Conservation (phyloP, 2,329 filamentous ascomycete species). For the Beauveria sp. region DNA sequence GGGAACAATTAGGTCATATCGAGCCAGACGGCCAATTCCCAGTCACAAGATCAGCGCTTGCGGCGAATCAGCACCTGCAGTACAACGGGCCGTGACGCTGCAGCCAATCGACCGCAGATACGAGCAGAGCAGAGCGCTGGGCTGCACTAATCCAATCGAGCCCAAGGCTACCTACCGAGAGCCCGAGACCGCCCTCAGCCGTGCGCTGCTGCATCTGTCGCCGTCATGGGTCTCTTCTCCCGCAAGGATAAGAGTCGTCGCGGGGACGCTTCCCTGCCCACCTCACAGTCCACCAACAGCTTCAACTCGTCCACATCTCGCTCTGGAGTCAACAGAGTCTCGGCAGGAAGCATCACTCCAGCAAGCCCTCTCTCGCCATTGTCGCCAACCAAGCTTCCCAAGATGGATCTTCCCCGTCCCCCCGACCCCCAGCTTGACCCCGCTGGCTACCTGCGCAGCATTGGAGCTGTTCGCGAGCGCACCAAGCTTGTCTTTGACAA, state of each 20-base stretch:
- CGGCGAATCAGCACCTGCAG: constrained; percentile 10
- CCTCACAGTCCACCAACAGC: constrained; percentile 41
- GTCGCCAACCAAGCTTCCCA: constrained; percentile 51
- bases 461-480: constrained; percentile 79
- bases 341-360: constrained; percentile 39
- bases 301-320: constrained; percentile 44
- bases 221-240: constrained; percentile 49
- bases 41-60: constrained; percentile 9
- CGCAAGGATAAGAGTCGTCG: constrained; percentile 44
- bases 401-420: constrained; percentile 72
- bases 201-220: neutral
- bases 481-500: constrained; percentile 66
- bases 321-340: constrained; percentile 40
- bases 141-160: neutral
- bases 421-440: constrained; percentile 86
- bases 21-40: constrained; percentile 8
- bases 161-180: neutral
- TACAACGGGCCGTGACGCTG: constrained; percentile 4
- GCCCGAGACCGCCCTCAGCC: neutral
- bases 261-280: constrained; percentile 33
- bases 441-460: constrained; percentile 81
- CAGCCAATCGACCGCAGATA: constrained; percentile 6
- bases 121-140: neutral
- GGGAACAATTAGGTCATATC: neutral
- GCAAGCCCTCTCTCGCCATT: constrained; percentile 44